Percentiles rank a stretch among this genome's conserved stretches.
Conservation (phyloP, 1,139 yeast species). For the Zhuliangozyma parablackwelliae region DNA sequence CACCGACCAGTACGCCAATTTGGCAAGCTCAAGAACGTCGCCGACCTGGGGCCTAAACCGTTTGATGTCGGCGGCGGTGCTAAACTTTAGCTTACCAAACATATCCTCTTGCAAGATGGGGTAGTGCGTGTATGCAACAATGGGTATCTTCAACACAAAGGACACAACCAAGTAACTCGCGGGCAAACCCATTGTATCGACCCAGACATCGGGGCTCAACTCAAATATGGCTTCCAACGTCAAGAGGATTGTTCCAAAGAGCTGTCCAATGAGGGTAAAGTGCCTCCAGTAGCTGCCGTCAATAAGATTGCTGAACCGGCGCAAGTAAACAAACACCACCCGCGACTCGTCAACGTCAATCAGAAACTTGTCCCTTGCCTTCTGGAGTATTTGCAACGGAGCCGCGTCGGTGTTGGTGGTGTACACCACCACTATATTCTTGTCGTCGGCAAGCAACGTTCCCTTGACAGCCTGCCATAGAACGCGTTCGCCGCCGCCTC, state of each 20-base stretch:
- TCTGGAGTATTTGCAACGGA: conserved; percentile 51
- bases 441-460: conserved; percentile 50
- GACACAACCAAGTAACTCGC: conserved; percentile 62
- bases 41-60: conserved; percentile 6
- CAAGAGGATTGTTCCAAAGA: conserved; percentile 68
- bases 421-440: conserved; percentile 67
- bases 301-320: conserved; percentile 54
- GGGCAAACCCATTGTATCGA: conserved; percentile 94
- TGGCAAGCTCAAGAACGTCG: conserved; percentile 30
- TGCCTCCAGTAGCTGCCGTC: conserved; percentile 73
- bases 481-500: conserved; percentile 98
- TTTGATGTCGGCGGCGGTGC: conserved; percentile 14
- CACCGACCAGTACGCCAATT: conserved; percentile 67
- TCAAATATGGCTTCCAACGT: conserved; percentile 67
- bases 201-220: conserved; percentile 83
- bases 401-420: conserved; percentile 61
- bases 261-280: conserved; percentile 83
- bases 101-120: conserved; percentile 89
- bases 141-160: conserved; percentile 59
- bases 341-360: conserved; percentile 51
- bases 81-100: conserved; percentile 54
- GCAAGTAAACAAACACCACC: conserved; percentile 66
- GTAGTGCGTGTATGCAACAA: conserved; percentile 85
- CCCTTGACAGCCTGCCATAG: conserved; percentile 89
- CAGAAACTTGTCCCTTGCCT: conserved; percentile 63